A percentile compares a stretch with the other conserved stretches of the same genome.
phyloP scores from a whole-genome alignment of 805 yeast species.

The Teunomyces stri region DNA sequence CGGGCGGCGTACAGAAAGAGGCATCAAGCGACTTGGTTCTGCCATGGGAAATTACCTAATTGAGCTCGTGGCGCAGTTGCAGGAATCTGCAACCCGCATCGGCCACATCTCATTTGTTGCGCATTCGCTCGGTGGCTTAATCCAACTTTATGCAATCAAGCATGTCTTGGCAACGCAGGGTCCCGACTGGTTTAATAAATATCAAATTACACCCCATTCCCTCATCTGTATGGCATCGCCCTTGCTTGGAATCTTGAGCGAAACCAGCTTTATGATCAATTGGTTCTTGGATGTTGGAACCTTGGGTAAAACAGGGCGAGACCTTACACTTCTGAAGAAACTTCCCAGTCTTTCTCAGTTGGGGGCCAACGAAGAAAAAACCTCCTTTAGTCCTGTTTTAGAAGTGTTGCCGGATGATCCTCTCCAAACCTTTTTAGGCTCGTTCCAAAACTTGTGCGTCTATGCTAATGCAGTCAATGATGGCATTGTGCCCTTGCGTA shows the following conservation, averaged over 20 bases:
- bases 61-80: constrained; percentile 21
- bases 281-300: constrained; percentile 46
- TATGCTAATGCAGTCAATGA: constrained; percentile 47
- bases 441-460: constrained; percentile 33
- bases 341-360: constrained; percentile 24
- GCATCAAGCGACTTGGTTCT: constrained; percentile 36
- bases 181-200: constrained; percentile 24
- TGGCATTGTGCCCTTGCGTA: constrained; percentile 45
- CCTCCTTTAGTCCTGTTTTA: constrained; percentile 30
- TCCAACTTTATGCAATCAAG: constrained; percentile 41
- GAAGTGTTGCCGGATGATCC: constrained; percentile 42
- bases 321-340: constrained; percentile 37
- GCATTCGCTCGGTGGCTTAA: constrained; percentile 44
- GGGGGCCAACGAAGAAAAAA: constrained; percentile 10
- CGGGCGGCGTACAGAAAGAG: constrained; percentile 38
- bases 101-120: constrained; percentile 39
- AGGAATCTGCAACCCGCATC: constrained; percentile 15
- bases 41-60: constrained; percentile 29
- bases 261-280: constrained; percentile 36
- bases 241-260: constrained; percentile 40
- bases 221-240: constrained; percentile 44
- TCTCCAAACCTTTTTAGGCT: constrained; percentile 25
- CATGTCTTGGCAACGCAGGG: constrained; percentile 33
- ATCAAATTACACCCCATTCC: constrained; percentile 29
- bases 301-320: constrained; percentile 45